phyloP scores from a whole-genome alignment of 768 basidiomycete genomes.

The Rhizopogon rudus region DNA sequence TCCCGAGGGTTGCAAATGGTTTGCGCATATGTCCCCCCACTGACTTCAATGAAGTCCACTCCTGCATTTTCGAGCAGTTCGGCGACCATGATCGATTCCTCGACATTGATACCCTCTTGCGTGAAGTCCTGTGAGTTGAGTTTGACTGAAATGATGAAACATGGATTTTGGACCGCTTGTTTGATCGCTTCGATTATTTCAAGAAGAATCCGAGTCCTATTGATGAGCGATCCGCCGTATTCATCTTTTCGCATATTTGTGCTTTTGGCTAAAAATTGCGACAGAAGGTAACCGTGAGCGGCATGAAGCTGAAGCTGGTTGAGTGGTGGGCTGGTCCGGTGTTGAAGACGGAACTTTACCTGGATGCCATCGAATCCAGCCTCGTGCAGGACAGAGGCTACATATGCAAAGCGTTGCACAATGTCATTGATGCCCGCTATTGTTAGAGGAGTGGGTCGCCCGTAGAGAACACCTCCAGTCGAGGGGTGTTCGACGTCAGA shows the following conservation, averaged over 20 bases:
- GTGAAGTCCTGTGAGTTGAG: constrained; percentile 26
- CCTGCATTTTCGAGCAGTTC: constrained; percentile 27
- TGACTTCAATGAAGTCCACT: constrained; percentile 38
- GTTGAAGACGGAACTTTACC: constrained; percentile 12
- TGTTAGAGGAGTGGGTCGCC: constrained; percentile 34
- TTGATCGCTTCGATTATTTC: constrained; percentile 42
- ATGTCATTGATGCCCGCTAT: constrained; percentile 46
- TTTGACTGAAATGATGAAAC: constrained; percentile 30
- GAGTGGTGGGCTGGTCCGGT: background rate
- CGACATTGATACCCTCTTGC: constrained; percentile 23
- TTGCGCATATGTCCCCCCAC: constrained; percentile 33
- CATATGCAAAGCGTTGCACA: constrained; percentile 43
- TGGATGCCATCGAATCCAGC: constrained; percentile 72
- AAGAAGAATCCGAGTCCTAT: constrained; percentile 43
- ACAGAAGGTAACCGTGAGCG: constrained; percentile 39
- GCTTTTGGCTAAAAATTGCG: constrained; percentile 42
- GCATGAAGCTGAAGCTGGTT: constrained; percentile 30
- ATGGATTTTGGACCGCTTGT: constrained; percentile 27
- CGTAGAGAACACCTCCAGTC: constrained; percentile 26
- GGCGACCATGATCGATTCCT: constrained; percentile 28
- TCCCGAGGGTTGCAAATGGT: background rate
- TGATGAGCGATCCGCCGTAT: constrained; percentile 52
- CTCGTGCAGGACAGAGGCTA: constrained; percentile 45
- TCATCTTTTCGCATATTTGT: constrained; percentile 47
- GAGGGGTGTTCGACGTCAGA: constrained; percentile 31